A percentile compares a stretch with the other conserved stretches of the same genome.
Evolutionary conservation across 164 flowering plant species (phyloP).

Genomic region (grape (Vitis vinifera)): ASM3070453v1 NC_081811.1:25012501-25013000

Average conservation of each 20-base stretch:
- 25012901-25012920: slow-evolving; percentile 98
- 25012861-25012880: slow-evolving; percentile 99
- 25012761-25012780: not conserved
- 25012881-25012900: slow-evolving; percentile 92
- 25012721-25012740: too few species aligned
- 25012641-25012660: not conserved
- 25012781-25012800: not conserved
- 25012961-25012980: slow-evolving; percentile 78
- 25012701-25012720: too few species aligned
- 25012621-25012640: too few species aligned
- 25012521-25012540: slow-evolving; percentile 87
- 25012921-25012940: slow-evolving; percentile 79
- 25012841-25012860: slow-evolving; percentile 47
- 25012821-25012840: not conserved
- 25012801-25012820: not conserved
- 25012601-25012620: too few species aligned
- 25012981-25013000: not conserved
- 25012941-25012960: slow-evolving; percentile 99
- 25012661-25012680: too few species aligned
- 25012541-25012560: slow-evolving; percentile 99
- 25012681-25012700: too few species aligned
- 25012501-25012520: slow-evolving; percentile 57
- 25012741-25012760: not conserved
- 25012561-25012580: slow-evolving; percentile 81
- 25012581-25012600: slow-evolving; percentile 34